Conservation (phyloP, 2,329 filamentous ascomycete genomes). For the Colletotrichum sp. region DNA sequence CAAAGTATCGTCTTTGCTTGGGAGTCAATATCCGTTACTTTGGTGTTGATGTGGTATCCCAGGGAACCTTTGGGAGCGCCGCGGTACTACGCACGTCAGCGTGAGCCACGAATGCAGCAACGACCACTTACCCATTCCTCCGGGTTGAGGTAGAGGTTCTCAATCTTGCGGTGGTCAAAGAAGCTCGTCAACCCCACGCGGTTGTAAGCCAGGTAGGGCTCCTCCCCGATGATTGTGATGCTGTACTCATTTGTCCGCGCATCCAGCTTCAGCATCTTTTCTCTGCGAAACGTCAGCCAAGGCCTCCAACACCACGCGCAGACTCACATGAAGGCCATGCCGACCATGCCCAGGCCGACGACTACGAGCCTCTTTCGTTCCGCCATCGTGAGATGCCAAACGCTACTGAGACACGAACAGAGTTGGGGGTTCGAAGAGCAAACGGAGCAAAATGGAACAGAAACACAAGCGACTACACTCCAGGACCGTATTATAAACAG, state of each 20-base stretch:
- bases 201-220: conserved; percentile 88
- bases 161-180: conserved; percentile 84
- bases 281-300: conserved; percentile 52
- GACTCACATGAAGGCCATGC: conserved; percentile 83
- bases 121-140: conserved; percentile 72
- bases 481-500: background rate
- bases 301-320: background rate
- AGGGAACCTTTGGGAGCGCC: conserved; percentile 71
- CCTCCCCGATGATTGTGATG: conserved; percentile 86
- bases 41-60: conserved; percentile 76
- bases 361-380: conserved; percentile 75
- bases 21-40: conserved; percentile 69
- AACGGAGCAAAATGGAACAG: background rate
- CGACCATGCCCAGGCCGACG: conserved; percentile 91
- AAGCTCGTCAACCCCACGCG: conserved; percentile 88
- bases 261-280: conserved; percentile 88
- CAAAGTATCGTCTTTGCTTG: conserved; percentile 71
- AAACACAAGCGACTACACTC: background rate
- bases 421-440: background rate
- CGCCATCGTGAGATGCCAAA: conserved; percentile 36
- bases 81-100: conserved; percentile 60
- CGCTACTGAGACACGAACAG: background rate
- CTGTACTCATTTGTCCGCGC: conserved; percentile 77
- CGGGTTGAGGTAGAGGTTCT: conserved; percentile 88
- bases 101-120: too few species aligned